Conservation (phyloP, 2,329 filamentous ascomycete genomes). For the Blastomyces silverae region DNA sequence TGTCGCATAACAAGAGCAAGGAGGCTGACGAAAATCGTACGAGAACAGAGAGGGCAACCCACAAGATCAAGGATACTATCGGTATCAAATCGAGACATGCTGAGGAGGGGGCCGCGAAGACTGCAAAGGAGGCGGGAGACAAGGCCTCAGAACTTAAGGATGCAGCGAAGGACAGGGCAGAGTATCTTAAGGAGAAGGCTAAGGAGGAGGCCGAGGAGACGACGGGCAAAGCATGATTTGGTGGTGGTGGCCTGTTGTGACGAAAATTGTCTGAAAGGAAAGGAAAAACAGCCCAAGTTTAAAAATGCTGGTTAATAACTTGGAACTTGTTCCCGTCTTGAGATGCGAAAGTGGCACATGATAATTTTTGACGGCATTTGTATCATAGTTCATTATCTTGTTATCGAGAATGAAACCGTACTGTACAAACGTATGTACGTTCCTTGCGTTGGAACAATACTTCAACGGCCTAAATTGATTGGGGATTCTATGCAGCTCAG, state of each 20-base stretch:
- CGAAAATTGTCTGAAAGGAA: too few relatives aligned
- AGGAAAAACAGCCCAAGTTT: not conserved
- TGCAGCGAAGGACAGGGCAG: slow-evolving; percentile 32
- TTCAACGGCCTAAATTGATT: slow-evolving; percentile 12
- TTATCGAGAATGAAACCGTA: not conserved
- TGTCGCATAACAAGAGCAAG: not conserved
- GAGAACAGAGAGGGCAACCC: slow-evolving; percentile 46
- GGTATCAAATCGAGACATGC: slow-evolving; percentile 39
- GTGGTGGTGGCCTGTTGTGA: not conserved
- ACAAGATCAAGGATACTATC: slow-evolving; percentile 40
- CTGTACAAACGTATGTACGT: slow-evolving; percentile 2
- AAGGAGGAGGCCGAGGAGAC: slow-evolving; percentile 27
- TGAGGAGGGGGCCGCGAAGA: slow-evolving; percentile 30
- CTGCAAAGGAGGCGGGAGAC: slow-evolving; percentile 28
- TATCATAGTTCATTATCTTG: slow-evolving; percentile 8
- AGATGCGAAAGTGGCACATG: not conserved
- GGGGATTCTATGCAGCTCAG: not conserved
- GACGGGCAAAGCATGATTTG: slow-evolving; percentile 24
- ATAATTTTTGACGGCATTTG: not conserved
- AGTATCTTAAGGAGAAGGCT: slow-evolving; percentile 27
- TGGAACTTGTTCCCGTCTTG: not conserved
- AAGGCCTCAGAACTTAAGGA: slow-evolving; percentile 19
- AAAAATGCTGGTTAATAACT: not conserved
- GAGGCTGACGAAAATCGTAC: slow-evolving; percentile 11
- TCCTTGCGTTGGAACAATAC: slow-evolving; percentile 8